phyloP scores from a whole-genome alignment of 2,329 filamentous ascomycete species.

The Verticillium dahliae region DNA sequence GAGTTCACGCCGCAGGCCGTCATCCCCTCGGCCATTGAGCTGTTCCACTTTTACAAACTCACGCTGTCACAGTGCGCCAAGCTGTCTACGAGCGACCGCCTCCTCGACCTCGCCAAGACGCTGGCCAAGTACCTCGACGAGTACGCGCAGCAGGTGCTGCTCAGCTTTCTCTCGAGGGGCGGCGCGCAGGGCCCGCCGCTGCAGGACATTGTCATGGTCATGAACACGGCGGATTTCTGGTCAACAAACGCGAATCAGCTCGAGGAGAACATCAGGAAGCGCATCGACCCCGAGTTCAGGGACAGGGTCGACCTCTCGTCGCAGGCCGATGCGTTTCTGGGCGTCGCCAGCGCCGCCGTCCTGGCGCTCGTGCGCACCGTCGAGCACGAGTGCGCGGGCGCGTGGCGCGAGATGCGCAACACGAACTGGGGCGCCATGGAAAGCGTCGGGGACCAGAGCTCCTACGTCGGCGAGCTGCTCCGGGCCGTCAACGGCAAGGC shows the following conservation, averaged over 20 bases:
- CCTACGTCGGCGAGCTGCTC: constrained; percentile 80
- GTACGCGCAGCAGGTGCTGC: constrained; percentile 87
- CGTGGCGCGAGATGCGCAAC: constrained; percentile 96
- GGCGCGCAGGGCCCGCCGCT: constrained; percentile 47
- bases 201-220: constrained; percentile 75
- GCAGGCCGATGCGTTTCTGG: constrained; percentile 91
- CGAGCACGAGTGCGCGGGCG: constrained; percentile 73
- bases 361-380: constrained; percentile 78
- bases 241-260: constrained; percentile 88
- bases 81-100: constrained; percentile 79
- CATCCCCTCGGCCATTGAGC: constrained; percentile 86
- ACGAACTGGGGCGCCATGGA: constrained; percentile 94
- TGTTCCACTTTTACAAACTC: constrained; percentile 95
- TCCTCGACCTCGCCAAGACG: constrained; percentile 78
- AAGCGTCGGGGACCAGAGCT: constrained; percentile 85
- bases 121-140: constrained; percentile 92
- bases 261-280: constrained; percentile 87
- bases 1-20: constrained; percentile 89
- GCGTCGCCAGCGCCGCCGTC: constrained; percentile 83
- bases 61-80: constrained; percentile 93
- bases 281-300: constrained; percentile 74
- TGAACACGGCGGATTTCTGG: constrained; percentile 98
- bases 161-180: constrained; percentile 59
- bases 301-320: constrained; percentile 80
- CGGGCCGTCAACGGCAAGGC: constrained; percentile 65